Percentiles rank a stretch among this genome's conserved stretches.
Evolutionary conservation across 768 basidiomycete species (phyloP).

Genomic region (Trametes meyenii): DNA sequence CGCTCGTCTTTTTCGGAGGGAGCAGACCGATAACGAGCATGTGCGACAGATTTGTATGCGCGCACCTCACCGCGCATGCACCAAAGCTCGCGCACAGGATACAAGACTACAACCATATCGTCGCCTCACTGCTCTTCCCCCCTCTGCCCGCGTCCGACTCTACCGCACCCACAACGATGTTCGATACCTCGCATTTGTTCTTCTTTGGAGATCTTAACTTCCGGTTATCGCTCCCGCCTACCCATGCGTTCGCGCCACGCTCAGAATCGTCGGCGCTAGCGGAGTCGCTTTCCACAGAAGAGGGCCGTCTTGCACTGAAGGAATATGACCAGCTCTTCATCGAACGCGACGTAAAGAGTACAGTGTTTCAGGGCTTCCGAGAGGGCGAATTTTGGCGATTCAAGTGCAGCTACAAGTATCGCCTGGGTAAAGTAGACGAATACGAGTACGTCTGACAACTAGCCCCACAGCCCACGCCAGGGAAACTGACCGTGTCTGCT

Average conservation of each 20-base stretch:
- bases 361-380: constrained; percentile 68
- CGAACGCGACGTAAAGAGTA: constrained; percentile 61
- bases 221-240: constrained; percentile 66
- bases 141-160: constrained; percentile 45
- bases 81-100: constrained; percentile 66
- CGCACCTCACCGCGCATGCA: constrained; percentile 87
- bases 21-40: neutral
- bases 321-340: constrained; percentile 73
- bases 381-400: constrained; percentile 91
- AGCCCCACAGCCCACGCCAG: neutral
- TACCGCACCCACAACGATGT: constrained; percentile 59
- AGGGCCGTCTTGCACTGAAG: constrained; percentile 58
- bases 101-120: constrained; percentile 81
- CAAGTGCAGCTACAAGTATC: constrained; percentile 88
- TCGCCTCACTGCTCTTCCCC: constrained; percentile 77
- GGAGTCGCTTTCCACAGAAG: constrained; percentile 42
- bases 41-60: constrained; percentile 77
- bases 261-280: constrained; percentile 40
- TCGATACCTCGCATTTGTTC: constrained; percentile 88
- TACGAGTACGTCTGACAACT: constrained; percentile 59
- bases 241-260: constrained; percentile 48
- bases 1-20: too few species aligned
- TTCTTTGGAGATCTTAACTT: constrained; percentile 95
- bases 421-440: constrained; percentile 77
- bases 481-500: neutral